Evolutionary conservation across 2,329 filamentous ascomycete genomes (phyloP), one percentile per base, ranked within the genome.

Genomic region (Pseudogymnoascus sp.): DNA sequence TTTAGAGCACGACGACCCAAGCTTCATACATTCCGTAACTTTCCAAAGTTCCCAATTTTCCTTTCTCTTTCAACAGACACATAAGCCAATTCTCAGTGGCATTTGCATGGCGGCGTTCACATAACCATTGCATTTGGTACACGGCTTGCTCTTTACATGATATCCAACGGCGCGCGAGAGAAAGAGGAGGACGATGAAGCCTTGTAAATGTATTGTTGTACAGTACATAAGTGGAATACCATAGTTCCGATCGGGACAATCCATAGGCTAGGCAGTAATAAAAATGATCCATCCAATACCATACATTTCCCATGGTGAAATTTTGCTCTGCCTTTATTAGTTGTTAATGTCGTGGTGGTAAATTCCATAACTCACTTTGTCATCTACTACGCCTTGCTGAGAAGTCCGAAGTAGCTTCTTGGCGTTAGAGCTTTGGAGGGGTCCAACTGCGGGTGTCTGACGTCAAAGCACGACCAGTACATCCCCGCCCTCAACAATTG

Each of bases 381-480:
- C 28, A 57, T 57, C 51, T 10, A 31, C 14, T 10, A 16, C 7
- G 4, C 7, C 10, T 57, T 57, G 25, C 51, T 34, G 51, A 34
- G 51, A 34, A 14, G 5, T 34, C 51, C n/a, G 28, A 57, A 7
- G 51, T 57, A 57, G 25, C 51, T 57, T 57, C 51, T 57, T 57
- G 28, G 51, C 51, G 51, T 57, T 57, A 21, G 28, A 57, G 51
- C 51, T 57, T 57, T 57, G 28, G 51, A 57, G 51, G 28, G 45
- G 51, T 34, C 28, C 51, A 57, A 57, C 51, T 57, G 28, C 14
- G 48, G 60, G 60, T n/a, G 57, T 39, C 60, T 61, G 60, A 61
- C 60, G 60, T 61, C 60, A 61, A 61, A 61, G 39, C 60, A 43
- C 60, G 39, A 41, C 60, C 51, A 34, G 51, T 34, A 57, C 51